Evolutionary conservation across 768 basidiomycete species (phyloP).

Genomic region (Multifurca ochricompacta): DNA sequence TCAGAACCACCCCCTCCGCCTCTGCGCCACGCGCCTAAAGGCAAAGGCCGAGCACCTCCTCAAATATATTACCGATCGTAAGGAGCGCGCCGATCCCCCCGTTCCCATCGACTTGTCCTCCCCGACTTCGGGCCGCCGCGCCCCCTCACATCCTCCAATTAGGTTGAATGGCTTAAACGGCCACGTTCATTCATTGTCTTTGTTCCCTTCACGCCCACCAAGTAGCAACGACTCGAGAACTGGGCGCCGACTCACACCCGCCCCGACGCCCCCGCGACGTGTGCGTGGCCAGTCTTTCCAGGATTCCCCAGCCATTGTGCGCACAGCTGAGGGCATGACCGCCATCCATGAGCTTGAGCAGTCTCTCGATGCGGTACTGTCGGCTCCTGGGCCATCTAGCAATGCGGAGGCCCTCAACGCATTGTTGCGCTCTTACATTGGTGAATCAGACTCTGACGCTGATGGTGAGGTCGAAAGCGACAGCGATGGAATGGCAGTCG

Average conservation of each 20-base stretch:
- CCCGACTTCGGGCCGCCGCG: conserved; percentile 17
- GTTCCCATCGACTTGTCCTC: conserved; percentile 42
- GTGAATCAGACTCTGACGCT: conserved; percentile 21
- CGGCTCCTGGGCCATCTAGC: conserved; percentile 8
- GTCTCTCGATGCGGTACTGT: conserved; percentile 33
- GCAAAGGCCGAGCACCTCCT: conserved; percentile 81
- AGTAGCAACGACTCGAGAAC: conserved; percentile 20
- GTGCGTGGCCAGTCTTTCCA: conserved; percentile 45
- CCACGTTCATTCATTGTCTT: conserved; percentile 34
- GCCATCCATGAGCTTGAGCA: conserved; percentile 53
- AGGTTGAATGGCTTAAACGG: conserved; percentile 37
- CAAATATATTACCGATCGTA: conserved; percentile 81
- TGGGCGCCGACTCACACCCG: conserved; percentile 13
- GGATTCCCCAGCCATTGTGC: conserved; percentile 60
- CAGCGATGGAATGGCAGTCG: conserved; percentile 23
- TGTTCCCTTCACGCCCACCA: conserved; percentile 30
- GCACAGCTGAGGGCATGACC: conserved; percentile 70
- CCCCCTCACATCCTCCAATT: conserved; percentile 30
- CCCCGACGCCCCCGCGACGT: conserved; percentile 23
- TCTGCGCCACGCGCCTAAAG: conserved; percentile 72
- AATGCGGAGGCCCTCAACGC: conserved; percentile 1
- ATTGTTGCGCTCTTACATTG: conserved; percentile 12
- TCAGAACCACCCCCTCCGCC: conserved; percentile 83
- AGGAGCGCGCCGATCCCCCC: conserved; percentile 65
- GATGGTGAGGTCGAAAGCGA: conserved; percentile 28